Conservation (phyloP, 371 early-diverging fungal species). For the Lichtheimia corymbifera region DNA sequence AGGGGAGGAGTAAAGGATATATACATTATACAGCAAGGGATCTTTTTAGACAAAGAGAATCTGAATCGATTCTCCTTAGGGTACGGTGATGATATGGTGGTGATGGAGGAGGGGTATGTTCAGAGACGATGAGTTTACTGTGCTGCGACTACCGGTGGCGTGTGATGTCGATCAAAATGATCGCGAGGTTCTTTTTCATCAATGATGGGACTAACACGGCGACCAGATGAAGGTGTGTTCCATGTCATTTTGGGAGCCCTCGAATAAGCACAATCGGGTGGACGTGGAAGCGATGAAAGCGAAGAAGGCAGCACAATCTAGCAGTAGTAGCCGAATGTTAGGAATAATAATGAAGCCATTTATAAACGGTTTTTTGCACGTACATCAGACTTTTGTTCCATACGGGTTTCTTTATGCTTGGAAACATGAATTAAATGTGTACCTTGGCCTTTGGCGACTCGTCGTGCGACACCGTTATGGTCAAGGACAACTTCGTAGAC, state of each 20-base stretch:
- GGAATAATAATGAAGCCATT: too few relatives aligned
- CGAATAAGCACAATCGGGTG: constrained; percentile 9
- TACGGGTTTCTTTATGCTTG: constrained; percentile 32
- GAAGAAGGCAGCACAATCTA: constrained; percentile 10
- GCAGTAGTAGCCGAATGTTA: too few relatives aligned
- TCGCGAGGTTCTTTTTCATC: constrained; percentile 12
- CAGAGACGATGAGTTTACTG: constrained; percentile 2
- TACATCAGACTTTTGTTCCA: constrained; percentile 7
- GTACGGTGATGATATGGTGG: background rate
- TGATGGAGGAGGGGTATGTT: background rate
- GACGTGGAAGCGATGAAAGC: constrained; percentile 6
- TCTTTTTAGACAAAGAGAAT: background rate
- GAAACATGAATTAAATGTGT: constrained; percentile 49
- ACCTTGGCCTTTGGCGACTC: constrained; percentile 47
- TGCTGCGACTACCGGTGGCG: background rate
- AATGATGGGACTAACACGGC: constrained; percentile 9
- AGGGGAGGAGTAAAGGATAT: background rate
- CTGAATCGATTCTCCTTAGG: background rate
- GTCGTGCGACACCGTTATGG: constrained; percentile 42
- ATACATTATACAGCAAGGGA: background rate
- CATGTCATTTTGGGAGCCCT: constrained; percentile 12
- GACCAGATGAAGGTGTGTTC: constrained; percentile 3
- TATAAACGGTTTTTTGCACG: too few relatives aligned
- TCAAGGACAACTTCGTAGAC: constrained; percentile 52
- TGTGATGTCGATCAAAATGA: background rate